Percentiles rank a stretch among this genome's conserved stretches.
phyloP scores from a whole-genome alignment of 2,329 filamentous ascomycete genomes.

The Orbilia blumenaviensis region DNA sequence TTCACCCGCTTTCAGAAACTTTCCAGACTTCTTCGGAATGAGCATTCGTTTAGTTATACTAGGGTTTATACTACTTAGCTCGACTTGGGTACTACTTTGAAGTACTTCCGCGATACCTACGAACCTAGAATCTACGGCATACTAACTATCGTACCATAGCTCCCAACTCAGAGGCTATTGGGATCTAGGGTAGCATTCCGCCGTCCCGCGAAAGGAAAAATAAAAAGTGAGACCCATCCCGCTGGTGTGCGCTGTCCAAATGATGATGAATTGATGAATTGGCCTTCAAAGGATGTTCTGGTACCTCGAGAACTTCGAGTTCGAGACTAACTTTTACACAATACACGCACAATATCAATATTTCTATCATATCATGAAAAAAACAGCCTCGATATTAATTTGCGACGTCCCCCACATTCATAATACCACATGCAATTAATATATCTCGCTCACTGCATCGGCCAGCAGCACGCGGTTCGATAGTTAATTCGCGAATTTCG shows the following conservation, averaged over 20 bases:
- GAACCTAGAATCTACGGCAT: too few species aligned
- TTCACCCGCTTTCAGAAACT: conserved; percentile 11
- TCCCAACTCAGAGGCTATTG: neutral
- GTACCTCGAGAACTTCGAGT: neutral
- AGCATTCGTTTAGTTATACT: neutral
- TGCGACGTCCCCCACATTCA: neutral
- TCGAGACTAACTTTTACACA: too few species aligned
- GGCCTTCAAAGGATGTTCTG: neutral
- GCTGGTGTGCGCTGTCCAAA: neutral
- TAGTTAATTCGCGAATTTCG: neutral
- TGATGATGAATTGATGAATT: too few species aligned
- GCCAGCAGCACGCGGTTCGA: too few species aligned
- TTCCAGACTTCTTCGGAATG: neutral
- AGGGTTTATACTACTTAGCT: too few species aligned
- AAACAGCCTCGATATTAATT: too few species aligned
- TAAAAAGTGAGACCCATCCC: neutral
- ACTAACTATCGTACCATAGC: too few species aligned
- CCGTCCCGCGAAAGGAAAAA: too few species aligned
- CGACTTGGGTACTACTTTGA: too few species aligned
- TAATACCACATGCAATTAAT: neutral
- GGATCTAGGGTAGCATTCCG: neutral
- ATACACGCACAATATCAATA: too few species aligned
- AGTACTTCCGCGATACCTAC: neutral
- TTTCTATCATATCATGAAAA: too few species aligned
- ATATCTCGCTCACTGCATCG: neutral